These are phyloP conservation scores for Nicotiana noctiflora DNA, from an alignment of 257 asterid genomes.

Conservation along the genomic window DNA sequence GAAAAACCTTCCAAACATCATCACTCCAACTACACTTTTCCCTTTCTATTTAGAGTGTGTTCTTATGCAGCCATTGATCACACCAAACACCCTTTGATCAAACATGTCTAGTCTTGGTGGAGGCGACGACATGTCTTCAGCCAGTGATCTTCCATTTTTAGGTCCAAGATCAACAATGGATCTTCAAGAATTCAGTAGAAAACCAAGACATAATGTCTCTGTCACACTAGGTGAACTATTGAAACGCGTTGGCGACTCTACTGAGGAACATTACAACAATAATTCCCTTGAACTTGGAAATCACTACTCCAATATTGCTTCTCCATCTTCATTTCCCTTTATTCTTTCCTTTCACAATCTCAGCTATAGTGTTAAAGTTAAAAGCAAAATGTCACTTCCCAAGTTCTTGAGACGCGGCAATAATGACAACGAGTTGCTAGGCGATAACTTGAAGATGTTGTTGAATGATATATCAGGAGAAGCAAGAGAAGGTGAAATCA, in stretches of 20 bases:
- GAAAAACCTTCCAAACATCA: neutral
- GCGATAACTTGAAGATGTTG: slow-evolving; percentile 16
- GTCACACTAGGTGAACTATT: slow-evolving; percentile 62
- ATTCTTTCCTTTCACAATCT: slow-evolving; percentile 31
- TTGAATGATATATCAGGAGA: slow-evolving; percentile 31
- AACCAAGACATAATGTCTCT: slow-evolving; percentile 38
- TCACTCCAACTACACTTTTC: neutral
- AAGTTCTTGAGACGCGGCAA: slow-evolving; percentile 1
- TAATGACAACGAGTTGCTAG: neutral
- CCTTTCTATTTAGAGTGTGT: neutral
- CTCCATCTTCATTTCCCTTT: slow-evolving; percentile 22
- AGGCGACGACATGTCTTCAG: slow-evolving; percentile 37
- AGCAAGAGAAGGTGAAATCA: slow-evolving; percentile 37
- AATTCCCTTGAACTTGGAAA: slow-evolving; percentile 9
- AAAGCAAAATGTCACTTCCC: slow-evolving; percentile 8
- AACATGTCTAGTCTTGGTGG: neutral
- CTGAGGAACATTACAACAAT: neutral
- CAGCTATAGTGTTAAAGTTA: slow-evolving; percentile 27
- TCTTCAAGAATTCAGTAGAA: slow-evolving; percentile 41
- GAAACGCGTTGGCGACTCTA: slow-evolving; percentile 40
- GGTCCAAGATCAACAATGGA: slow-evolving; percentile 63
- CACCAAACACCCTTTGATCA: neutral
- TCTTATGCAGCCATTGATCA: neutral
- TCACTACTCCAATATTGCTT: neutral
- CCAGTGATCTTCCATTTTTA: slow-evolving; percentile 58